Evolutionary conservation across 2,329 filamentous ascomycete species (phyloP).

Genomic region (Teratosphaeria gauchensis): DNA sequence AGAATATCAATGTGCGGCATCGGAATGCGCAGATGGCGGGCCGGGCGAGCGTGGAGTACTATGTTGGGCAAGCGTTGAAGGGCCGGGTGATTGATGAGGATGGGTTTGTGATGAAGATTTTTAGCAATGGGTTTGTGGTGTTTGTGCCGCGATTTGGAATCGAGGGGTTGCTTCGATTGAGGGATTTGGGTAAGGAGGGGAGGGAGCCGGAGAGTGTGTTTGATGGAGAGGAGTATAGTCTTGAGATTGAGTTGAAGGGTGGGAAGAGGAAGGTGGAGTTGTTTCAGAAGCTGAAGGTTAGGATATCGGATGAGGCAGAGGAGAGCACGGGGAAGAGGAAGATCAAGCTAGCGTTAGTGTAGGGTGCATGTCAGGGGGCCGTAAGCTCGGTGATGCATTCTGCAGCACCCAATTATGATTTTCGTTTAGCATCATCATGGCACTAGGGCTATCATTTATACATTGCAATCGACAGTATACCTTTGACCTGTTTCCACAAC

Average conservation of each 20-base stretch:
- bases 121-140: constrained; percentile 94
- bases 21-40: constrained; percentile 95
- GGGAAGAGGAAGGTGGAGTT: constrained; percentile 57
- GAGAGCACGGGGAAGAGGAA: constrained; percentile 93
- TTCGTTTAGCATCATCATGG: no score
- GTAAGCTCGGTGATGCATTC: not conserved
- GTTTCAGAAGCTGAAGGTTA: constrained; percentile 84
- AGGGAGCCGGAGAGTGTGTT: constrained; percentile 69
- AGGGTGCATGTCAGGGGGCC: not conserved
- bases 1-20: constrained; percentile 96
- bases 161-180: constrained; percentile 77
- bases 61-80: constrained; percentile 92
- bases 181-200: constrained; percentile 55
- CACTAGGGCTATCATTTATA: no score
- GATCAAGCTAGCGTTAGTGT: constrained; percentile 52
- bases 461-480: no score
- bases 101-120: constrained; percentile 93
- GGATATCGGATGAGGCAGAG: constrained; percentile 86
- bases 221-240: constrained; percentile 74
- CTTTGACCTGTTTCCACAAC: no score
- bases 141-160: constrained; percentile 94
- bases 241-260: constrained; percentile 45
- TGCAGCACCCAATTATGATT: not conserved
- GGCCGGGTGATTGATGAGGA: constrained; percentile 68
- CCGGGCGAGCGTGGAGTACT: constrained; percentile 90